Percentiles rank a stretch among this genome's conserved stretches.
Conservation (phyloP, 2,329 filamentous ascomycete species). For the Pseudopyrenochaeta lycopersici region DNA sequence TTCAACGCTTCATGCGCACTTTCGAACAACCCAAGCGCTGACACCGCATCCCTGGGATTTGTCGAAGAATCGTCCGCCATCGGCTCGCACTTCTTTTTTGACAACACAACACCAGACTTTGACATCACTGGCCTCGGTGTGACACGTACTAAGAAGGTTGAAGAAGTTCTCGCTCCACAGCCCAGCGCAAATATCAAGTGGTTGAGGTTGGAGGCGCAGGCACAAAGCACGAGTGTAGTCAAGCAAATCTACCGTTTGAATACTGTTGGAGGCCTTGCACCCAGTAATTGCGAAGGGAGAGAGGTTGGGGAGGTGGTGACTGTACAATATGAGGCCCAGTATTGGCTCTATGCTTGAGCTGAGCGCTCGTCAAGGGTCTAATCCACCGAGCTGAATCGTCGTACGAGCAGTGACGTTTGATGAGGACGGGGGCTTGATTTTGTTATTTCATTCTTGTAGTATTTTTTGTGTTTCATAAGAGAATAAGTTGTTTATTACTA, state of each 20-base stretch:
- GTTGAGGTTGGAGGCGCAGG: constrained; percentile 71
- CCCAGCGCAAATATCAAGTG: constrained; percentile 73
- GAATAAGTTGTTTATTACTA: too few relatives aligned
- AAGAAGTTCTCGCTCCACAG: constrained; percentile 68
- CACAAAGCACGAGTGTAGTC: constrained; percentile 54
- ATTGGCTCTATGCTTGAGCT: constrained; percentile 64
- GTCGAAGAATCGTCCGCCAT: constrained; percentile 41
- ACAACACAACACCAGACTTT: constrained; percentile 79
- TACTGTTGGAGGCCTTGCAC: constrained; percentile 81
- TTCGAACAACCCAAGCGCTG: constrained; percentile 24
- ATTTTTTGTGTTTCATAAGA: too few relatives aligned
- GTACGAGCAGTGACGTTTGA: too few relatives aligned
- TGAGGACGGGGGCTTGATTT: too few relatives aligned
- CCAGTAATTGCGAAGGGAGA: constrained; percentile 70
- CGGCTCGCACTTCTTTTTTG: constrained; percentile 83
- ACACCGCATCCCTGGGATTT: constrained; percentile 35
- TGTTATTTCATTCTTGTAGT: too few relatives aligned
- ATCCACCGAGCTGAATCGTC: too few relatives aligned
- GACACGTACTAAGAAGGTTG: constrained; percentile 71
- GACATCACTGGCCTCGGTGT: constrained; percentile 74
- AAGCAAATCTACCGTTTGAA: constrained; percentile 83
- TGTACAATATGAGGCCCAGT: constrained; percentile 86
- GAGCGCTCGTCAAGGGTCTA: too few relatives aligned
- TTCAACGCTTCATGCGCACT: constrained; percentile 36
- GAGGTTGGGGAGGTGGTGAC: constrained; percentile 63